These are phyloP conservation scores for Fraxinus sp. DNA, from an alignment of 305 asterid genomes.

Conservation along the genomic window DNA sequence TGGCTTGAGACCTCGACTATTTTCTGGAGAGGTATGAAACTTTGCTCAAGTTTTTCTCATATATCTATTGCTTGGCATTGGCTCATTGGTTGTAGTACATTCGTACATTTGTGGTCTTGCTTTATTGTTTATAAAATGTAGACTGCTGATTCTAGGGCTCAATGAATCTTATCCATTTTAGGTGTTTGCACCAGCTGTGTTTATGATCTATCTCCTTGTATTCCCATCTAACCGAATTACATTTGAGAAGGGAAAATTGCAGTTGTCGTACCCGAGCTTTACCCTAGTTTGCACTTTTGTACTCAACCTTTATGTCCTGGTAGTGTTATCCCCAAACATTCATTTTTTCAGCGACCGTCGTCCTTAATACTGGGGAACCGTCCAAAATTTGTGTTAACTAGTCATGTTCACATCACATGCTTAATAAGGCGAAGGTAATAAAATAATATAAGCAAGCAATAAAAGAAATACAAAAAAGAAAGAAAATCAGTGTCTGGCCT, in stretches of 20 bases:
- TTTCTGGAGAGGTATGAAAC: slow-evolving; percentile 76
- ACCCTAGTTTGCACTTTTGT: not conserved
- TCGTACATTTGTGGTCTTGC: not conserved
- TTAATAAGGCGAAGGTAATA: not conserved
- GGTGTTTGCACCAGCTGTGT: not conserved
- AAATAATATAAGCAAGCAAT: not conserved
- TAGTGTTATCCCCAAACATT: not conserved
- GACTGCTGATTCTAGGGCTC: not conserved
- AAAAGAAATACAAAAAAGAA: not conserved
- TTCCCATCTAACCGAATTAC: not conserved
- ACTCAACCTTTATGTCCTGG: not conserved
- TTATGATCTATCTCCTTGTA: not conserved
- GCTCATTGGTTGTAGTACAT: not conserved
- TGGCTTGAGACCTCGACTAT: slow-evolving; percentile 91
- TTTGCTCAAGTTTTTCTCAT: slow-evolving; percentile 9
- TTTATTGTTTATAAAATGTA: not conserved
- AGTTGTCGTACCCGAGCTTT: not conserved
- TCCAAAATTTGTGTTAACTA: not conserved
- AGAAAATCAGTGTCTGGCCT: not conserved
- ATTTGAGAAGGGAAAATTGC: not conserved
- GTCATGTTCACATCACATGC: not conserved
- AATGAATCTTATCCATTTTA: not conserved
- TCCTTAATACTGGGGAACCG: not conserved
- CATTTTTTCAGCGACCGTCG: not conserved
- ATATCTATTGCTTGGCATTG: not conserved